Percentiles rank a stretch among this genome's conserved stretches.
Evolutionary conservation across 768 basidiomycete genomes (phyloP).

Genomic region (Cytidiella melzeri): DNA sequence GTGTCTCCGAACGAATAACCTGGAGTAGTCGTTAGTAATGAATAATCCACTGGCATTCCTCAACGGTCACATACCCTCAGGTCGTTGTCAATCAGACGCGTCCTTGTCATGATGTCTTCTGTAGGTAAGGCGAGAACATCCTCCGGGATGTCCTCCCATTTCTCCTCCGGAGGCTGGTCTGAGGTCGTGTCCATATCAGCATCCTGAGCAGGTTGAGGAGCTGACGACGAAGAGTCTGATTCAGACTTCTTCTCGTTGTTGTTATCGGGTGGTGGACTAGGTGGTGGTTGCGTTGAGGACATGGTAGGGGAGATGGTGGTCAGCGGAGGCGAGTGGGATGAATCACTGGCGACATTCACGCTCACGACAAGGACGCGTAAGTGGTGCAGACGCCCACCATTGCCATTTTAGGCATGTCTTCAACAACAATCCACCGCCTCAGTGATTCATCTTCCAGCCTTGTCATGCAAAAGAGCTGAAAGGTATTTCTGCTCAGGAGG

Average conservation of each 20-base stretch:
- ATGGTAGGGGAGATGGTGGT: constrained; percentile 21
- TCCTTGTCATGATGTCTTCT: constrained; percentile 86
- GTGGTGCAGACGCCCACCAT: constrained; percentile 3
- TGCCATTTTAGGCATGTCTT: background rate
- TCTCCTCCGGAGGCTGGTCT: constrained; percentile 67
- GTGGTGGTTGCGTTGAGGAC: constrained; percentile 55
- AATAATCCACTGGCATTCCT: too few species aligned
- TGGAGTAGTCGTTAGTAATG: constrained; percentile 28
- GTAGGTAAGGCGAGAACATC: constrained; percentile 73
- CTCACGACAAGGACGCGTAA: constrained; percentile 5
- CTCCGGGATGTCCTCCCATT: constrained; percentile 87
- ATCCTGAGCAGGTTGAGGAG: constrained; percentile 24
- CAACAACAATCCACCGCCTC: background rate
- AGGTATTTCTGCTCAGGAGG: background rate
- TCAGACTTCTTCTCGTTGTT: constrained; percentile 47
- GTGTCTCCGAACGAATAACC: constrained; percentile 96
- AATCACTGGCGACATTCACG: background rate
- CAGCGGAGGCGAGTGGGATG: background rate
- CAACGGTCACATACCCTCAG: constrained; percentile 79
- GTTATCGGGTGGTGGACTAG: constrained; percentile 27
- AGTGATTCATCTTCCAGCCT: background rate
- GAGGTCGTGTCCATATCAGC: constrained; percentile 69
- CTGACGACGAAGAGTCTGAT: constrained; percentile 27
- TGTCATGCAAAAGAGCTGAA: background rate
- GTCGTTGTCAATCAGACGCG: constrained; percentile 93